Evolutionary conservation across 768 basidiomycete species (phyloP).

Genomic region (Boletus speciosus): DNA sequence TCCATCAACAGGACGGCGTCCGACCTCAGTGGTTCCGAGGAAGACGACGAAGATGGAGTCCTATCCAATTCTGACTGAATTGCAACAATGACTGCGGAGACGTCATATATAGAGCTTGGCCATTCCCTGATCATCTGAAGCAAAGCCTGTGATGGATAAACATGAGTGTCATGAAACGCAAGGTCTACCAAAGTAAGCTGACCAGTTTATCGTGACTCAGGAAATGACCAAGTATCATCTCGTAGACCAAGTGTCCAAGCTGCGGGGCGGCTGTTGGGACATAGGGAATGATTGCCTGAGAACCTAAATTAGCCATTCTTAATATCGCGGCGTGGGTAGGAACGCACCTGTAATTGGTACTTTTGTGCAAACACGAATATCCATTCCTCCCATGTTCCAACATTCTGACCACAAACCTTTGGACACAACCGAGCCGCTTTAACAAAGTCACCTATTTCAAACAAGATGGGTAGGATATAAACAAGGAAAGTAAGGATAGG

Average conservation of each 20-base stretch:
- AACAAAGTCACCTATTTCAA: conserved; percentile 49
- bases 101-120: conserved; percentile 90
- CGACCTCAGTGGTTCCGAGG: conserved; percentile 39
- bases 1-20: conserved; percentile 79
- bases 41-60: conserved; percentile 46
- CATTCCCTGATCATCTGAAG: conserved; percentile 79
- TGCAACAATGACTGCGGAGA: conserved; percentile 83
- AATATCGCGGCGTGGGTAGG: not conserved
- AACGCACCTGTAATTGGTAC: conserved; percentile 68
- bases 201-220: conserved; percentile 74
- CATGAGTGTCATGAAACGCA: not conserved
- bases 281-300: conserved; percentile 81
- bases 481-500: not conserved
- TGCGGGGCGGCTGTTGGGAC: conserved; percentile 82
- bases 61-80: conserved; percentile 80
- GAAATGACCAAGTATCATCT: conserved; percentile 90
- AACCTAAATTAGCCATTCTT: not conserved
- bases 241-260: conserved; percentile 83
- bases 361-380: conserved; percentile 87
- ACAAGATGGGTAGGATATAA: not conserved
- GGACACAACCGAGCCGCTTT: conserved; percentile 83
- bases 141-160: conserved; percentile 49
- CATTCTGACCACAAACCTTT: conserved; percentile 79
- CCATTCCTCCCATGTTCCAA: conserved; percentile 92
- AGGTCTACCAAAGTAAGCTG: not conserved